A percentile compares a stretch with the other conserved stretches of the same genome.
Evolutionary conservation across 2,329 filamentous ascomycete genomes (phyloP).

Genomic region (Aureobasidium sp.): DNA sequence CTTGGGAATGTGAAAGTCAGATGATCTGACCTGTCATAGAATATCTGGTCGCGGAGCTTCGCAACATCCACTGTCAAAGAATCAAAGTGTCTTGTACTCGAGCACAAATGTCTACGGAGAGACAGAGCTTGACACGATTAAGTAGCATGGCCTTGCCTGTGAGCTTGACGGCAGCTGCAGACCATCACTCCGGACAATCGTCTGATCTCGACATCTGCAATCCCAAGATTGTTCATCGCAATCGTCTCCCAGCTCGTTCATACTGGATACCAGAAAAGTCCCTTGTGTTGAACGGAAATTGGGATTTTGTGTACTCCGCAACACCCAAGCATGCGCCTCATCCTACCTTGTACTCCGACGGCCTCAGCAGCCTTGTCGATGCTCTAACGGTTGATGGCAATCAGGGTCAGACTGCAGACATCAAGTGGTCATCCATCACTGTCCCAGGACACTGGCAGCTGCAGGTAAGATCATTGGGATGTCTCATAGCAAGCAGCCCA

Average conservation of each 20-base stretch:
- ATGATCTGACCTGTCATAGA: neutral
- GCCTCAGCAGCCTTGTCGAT: neutral
- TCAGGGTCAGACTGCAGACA: neutral
- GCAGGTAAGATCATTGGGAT: constrained; percentile 24
- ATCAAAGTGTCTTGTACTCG: too few species aligned
- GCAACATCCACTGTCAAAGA: neutral
- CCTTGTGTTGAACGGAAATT: constrained; percentile 42
- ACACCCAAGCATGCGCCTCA: constrained; percentile 40
- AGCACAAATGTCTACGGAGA: neutral
- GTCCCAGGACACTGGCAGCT: constrained; percentile 19
- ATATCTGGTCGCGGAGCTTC: neutral
- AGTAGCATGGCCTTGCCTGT: neutral
- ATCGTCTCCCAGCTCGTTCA: constrained; percentile 13
- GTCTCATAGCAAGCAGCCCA: constrained; percentile 28
- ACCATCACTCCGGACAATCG: constrained; percentile 3
- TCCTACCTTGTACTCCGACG: constrained; percentile 17
- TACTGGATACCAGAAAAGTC: constrained; percentile 15
- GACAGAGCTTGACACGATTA: too few species aligned
- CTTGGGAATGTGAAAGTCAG: neutral
- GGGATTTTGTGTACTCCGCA: constrained; percentile 46
- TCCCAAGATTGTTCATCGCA: constrained; percentile 17
- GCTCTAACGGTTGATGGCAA: neutral
- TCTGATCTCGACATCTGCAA: constrained; percentile 8
- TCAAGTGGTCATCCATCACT: constrained; percentile 4
- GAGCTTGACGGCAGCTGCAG: neutral